Conservation (phyloP, 768 basidiomycete genomes). For the Harrya chromipes region DNA sequence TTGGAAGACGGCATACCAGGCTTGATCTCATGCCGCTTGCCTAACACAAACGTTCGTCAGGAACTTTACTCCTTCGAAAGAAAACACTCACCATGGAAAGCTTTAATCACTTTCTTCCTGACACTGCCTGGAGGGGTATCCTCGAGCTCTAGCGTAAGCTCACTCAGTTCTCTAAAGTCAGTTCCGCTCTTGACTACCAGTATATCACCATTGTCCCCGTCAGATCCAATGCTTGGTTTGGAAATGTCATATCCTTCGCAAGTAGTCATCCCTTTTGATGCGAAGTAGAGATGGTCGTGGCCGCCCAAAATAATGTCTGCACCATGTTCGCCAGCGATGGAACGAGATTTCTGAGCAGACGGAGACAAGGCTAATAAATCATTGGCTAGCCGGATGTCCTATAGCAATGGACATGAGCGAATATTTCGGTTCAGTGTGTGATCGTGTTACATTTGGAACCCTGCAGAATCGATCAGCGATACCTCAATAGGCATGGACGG, state of each 20-base stretch:
- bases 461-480: constrained; percentile 16
- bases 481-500: background rate
- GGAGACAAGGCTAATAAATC: constrained; percentile 60
- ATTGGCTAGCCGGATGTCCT: constrained; percentile 76
- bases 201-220: constrained; percentile 68
- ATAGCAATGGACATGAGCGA: constrained; percentile 8
- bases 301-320: constrained; percentile 84
- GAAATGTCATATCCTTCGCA: constrained; percentile 67
- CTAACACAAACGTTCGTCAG: constrained; percentile 32
- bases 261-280: constrained; percentile 56
- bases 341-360: constrained; percentile 39
- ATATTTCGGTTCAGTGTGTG: background rate
- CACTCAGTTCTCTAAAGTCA: constrained; percentile 86
- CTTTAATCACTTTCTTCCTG: constrained; percentile 60
- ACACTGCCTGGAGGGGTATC: constrained; percentile 60
- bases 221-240: constrained; percentile 57
- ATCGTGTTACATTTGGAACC: constrained; percentile 27
- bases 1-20: constrained; percentile 57
- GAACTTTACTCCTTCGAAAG: background rate
- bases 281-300: constrained; percentile 84
- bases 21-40: constrained; percentile 61
- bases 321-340: constrained; percentile 60
- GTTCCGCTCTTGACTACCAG: constrained; percentile 83
- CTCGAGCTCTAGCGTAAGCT: constrained; percentile 60
- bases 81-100: constrained; percentile 49